Conservation (phyloP, 306 rosid species). For the Lathyrus aphaca region DNA sequence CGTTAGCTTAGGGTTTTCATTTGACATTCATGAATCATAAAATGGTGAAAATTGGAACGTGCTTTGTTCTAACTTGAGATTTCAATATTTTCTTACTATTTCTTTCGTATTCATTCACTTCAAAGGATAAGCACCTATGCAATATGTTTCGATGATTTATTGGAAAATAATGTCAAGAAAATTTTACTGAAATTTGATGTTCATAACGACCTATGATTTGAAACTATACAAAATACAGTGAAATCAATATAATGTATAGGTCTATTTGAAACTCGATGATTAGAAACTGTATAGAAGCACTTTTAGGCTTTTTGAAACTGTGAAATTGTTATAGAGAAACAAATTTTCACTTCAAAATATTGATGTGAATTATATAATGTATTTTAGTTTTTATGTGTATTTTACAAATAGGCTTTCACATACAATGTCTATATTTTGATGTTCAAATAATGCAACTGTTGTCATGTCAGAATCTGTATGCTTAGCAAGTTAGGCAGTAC, state of each 20-base stretch:
- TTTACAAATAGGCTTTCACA: neutral
- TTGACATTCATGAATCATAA: too few species aligned
- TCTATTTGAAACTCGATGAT: neutral
- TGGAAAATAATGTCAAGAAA: neutral
- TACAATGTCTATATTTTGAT: neutral
- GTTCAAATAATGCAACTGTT: neutral
- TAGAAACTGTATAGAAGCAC: slow-evolving; percentile 11
- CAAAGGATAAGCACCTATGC: neutral
- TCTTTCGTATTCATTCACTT: neutral
- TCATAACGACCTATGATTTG: slow-evolving; percentile 6
- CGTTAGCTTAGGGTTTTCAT: slow-evolving; percentile 39
- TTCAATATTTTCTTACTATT: neutral
- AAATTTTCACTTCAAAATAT: neutral
- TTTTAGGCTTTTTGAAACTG: slow-evolving; percentile 5
- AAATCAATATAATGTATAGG: neutral
- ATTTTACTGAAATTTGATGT: neutral
- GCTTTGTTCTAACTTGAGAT: neutral
- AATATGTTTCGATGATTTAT: neutral
- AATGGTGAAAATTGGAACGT: neutral
- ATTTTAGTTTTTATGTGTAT: neutral
- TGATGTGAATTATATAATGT: neutral
- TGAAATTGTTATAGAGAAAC: neutral
- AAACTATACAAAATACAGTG: neutral
- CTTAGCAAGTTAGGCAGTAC: slow-evolving; percentile 2
- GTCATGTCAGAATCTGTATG: neutral